Base-by-base conservation (phyloP, 2,329 filamentous ascomycete species). In the Sporothrix brunneoviolacea region DNA sequence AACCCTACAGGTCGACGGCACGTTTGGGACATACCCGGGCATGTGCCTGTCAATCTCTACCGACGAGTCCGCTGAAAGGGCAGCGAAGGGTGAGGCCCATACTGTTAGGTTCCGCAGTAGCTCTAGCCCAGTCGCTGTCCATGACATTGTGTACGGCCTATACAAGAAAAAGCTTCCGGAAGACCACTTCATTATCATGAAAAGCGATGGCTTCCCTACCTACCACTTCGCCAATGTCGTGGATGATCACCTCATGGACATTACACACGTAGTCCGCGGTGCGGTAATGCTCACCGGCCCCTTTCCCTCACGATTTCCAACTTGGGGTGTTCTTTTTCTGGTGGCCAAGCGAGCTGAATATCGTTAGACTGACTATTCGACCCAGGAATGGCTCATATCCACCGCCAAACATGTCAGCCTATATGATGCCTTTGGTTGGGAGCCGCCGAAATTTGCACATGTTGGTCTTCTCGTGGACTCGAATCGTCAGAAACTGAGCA, bases 161-260 rank as follows among this genome's bases (percentile, higher is more conserved):
- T 82, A 85, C 57, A 69, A 75, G 68, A 76, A 77, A 63, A 68
- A 70, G 60, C 63, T 75, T 57, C 57, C 69, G 46, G 68, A 83
- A 64, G 88, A 93, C 58, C 91, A 97, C 61, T 91, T 90, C 18
- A 87, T 98, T 54, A 73, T 98, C 36, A 72, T 96, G 54, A 98
- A 98, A 67, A 84, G 83, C 1, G 93, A 98, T 64, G 91, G 90
- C 0, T 86, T 86, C 57, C 93, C 93, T 0, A 98, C 94, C 0
- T 98, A 98, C 62, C 93, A 98, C 66, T 84, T 98, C 54, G 93
- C 93, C 4, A 98, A 97, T 62, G 91, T 98, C 8, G 84, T 98
- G 4, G 93, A 98, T 62, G 93, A 98, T 62, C 88, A 96, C 65
- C 74, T 86, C 54, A 98, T 98, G 93, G 72, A 88, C 53, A 94